These are phyloP conservation scores for Colletotrichum spaethianum DNA, from an alignment of 2,329 filamentous ascomycete genomes.

Conservation along the genomic window DNA sequence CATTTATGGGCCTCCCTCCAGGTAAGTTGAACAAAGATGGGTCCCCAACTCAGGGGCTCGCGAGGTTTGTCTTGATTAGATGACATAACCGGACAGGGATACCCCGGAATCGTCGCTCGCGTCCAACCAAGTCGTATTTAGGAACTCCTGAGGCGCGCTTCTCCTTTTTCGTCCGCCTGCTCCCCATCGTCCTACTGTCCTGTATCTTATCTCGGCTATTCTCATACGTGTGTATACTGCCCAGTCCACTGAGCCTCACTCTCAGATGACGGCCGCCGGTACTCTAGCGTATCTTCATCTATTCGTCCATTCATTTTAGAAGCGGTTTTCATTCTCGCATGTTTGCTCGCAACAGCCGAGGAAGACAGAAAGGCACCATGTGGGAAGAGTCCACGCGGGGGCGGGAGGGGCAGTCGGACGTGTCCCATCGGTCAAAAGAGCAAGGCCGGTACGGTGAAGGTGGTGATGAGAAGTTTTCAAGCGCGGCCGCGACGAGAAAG, in stretches of 20 bases:
- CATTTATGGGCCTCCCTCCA: not conserved
- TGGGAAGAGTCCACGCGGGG: conserved; percentile 11
- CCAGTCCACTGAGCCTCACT: conserved; percentile 5
- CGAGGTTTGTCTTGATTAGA: conserved; percentile 7
- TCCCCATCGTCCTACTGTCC: not conserved
- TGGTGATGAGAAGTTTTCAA: conserved; percentile 17
- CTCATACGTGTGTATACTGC: not conserved
- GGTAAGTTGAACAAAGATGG: conserved; percentile 10
- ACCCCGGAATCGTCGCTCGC: conserved; percentile 9
- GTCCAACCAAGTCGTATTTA: conserved; percentile 14
- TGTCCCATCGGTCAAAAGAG: conserved; percentile 1
- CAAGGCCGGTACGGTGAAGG: conserved; percentile 18
- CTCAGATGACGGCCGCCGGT: conserved; percentile 5
- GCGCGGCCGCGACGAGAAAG: conserved; percentile 27
- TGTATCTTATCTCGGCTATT: not conserved
- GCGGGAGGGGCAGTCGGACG: not conserved
- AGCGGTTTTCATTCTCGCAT: not conserved
- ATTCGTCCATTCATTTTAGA: not conserved
- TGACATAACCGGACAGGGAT: conserved; percentile 19
- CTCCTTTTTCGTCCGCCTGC: conserved; percentile 8
- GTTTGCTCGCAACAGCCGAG: conserved; percentile 12
- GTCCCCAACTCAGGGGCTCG: conserved; percentile 9
- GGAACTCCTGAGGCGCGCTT: conserved; percentile 14
- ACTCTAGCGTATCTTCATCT: not conserved
- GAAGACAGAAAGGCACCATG: conserved; percentile 8